Evolutionary conservation across 306 rosid genomes (phyloP), one percentile per base, ranked within the genome.

Genomic region (Gillenia trifoliata): DNA sequence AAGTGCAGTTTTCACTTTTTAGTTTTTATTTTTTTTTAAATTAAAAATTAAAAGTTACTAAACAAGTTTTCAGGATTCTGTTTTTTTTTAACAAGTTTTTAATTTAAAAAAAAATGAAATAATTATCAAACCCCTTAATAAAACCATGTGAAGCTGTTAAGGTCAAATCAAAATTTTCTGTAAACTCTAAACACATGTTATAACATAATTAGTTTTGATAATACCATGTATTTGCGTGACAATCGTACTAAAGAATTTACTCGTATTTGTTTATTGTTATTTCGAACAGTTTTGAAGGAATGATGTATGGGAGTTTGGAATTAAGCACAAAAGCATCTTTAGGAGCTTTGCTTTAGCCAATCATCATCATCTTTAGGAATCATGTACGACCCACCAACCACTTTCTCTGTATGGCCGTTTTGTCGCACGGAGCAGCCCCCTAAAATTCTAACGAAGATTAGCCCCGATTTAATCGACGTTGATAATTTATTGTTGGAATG

Each of bases 221-320:
- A 45, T 36, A 45, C 6, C 17, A 15, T 1, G 20, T 15, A 2
- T 0, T 47, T 3, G 8, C 4, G 15, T 47, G 52, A 15, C 2
- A 0, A 0, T 16, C 4, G 0, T 47, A 0, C 16, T 47, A 2
- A 6, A 3, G 2, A 47, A 47, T 16, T 8, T 4, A 0, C 6
- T 16, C 2, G 52, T 47, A 5, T 16, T 47, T 16, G 15, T 16
- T 47, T 47, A 47, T 4, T 47, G 17, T 5, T 15, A 16, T 1
- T 5, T 15, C 4, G 52, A 47, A 47, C 13, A 47, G 20, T 15
- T 47, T 17, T 47, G 52, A 16, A 4, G 20, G 6, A 11, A 25
- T 11, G n/a, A 16, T 40, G 20, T 0, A 20, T 8, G 16, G 15
- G 69, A 11, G 5, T 11, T 38, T 22, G 49, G 52, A 65, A 23